Evolutionary conservation across 164 flowering plant genomes (phyloP).

Genomic region (Paratinospora sagittata): DNA sequence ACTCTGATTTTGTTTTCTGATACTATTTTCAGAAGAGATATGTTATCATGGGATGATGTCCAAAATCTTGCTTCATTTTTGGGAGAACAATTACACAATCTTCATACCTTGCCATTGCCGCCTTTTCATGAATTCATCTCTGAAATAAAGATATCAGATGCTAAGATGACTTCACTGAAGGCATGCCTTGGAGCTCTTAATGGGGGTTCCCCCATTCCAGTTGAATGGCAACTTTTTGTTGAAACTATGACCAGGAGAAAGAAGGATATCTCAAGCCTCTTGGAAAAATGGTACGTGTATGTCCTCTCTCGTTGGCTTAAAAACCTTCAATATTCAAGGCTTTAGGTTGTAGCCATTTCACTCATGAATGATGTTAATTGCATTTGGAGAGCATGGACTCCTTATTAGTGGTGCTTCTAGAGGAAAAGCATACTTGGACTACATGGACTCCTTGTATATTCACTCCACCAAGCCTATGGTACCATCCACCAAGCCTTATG

Average conservation of each 20-base stretch:
- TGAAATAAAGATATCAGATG: slow-evolving; percentile 12
- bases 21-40: slow-evolving; percentile 60
- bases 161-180: slow-evolving; percentile 12
- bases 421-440: too few relatives aligned
- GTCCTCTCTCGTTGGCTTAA: not conserved
- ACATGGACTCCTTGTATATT: too few relatives aligned
- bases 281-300: slow-evolving; percentile 72
- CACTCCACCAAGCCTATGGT: too few relatives aligned
- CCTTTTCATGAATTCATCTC: slow-evolving; percentile 19
- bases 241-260: slow-evolving; percentile 43
- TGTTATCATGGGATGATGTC: slow-evolving; percentile 46
- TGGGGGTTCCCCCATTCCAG: slow-evolving; percentile 27
- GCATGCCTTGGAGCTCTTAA: slow-evolving; percentile 20
- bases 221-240: slow-evolving; percentile 51
- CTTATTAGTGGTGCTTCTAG: too few relatives aligned
- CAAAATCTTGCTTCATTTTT: slow-evolving; percentile 68
- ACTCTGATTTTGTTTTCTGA: not conserved
- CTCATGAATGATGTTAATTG: too few relatives aligned
- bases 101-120: slow-evolving; percentile 71
- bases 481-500: too few relatives aligned
- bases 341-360: not conserved
- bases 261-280: slow-evolving; percentile 41
- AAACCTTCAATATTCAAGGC: not conserved
- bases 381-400: too few relatives aligned
- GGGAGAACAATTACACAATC: slow-evolving; percentile 74